Conservation (phyloP, 257 asterid species). For the Lantana camara region DNA sequence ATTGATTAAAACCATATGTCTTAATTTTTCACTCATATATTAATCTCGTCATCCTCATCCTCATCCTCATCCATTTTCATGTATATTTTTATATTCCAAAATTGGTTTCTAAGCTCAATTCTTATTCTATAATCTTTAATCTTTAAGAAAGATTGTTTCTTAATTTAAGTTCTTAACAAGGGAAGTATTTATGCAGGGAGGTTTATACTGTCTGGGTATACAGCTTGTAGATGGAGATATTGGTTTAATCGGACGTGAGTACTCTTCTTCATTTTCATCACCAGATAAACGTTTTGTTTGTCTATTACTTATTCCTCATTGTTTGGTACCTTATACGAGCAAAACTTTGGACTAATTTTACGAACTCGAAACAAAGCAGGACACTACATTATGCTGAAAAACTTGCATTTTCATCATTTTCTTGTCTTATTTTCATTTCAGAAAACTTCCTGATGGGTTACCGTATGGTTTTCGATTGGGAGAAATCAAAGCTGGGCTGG, state of each 20-base stretch:
- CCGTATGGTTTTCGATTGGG: conserved; percentile 78
- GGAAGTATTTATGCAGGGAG: conserved; percentile 56
- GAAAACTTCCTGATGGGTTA: conserved; percentile 81
- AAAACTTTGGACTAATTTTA: not conserved
- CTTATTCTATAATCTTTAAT: not conserved
- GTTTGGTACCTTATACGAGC: not conserved
- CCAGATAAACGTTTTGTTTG: conserved; percentile 7
- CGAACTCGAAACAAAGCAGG: conserved; percentile 7
- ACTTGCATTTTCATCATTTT: not conserved
- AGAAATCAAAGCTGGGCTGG: conserved; percentile 78
- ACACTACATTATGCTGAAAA: not conserved
- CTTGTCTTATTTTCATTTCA: conserved; percentile 37
- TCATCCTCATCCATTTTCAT: not conserved
- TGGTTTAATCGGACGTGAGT: conserved; percentile 86
- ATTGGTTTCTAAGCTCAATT: not conserved
- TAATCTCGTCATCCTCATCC: not conserved
- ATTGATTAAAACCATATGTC: not conserved
- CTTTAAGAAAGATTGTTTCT: too few species aligned
- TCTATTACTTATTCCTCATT: not conserved
- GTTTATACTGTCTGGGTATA: conserved; percentile 54
- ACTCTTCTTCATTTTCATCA: conserved; percentile 18
- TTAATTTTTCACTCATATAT: not conserved
- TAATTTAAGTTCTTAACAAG: not conserved
- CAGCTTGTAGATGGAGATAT: conserved; percentile 31
- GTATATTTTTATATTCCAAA: not conserved